phyloP scores from a whole-genome alignment of 108 stramenopile species.

The Poteriospumella lacustris region DNA sequence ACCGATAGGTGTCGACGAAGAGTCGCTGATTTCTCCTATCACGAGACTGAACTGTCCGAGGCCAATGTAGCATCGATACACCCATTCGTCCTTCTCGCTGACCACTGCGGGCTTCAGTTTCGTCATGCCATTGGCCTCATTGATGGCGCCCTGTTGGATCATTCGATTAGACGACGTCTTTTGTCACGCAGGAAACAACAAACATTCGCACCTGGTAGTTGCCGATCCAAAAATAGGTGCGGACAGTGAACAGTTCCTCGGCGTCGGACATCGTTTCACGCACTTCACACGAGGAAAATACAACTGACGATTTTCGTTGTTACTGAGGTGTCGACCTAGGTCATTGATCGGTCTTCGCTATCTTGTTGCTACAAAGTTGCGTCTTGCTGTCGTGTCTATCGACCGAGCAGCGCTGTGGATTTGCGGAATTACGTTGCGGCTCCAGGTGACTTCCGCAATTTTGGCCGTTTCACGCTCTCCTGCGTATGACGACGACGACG shows the following conservation, averaged over 20 bases:
- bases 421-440: no score
- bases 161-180: not conserved
- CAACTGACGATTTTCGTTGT: no score
- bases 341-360: no score
- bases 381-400: no score
- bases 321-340: no score
- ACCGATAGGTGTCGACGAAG: not conserved
- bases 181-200: slow-evolving; percentile 53
- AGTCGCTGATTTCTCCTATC: slow-evolving; percentile 56
- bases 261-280: slow-evolving; percentile 94
- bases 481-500: no score
- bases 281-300: no score
- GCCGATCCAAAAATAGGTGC: slow-evolving; percentile 93
- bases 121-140: slow-evolving; percentile 21
- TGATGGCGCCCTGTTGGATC: slow-evolving; percentile 32
- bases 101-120: slow-evolving; percentile 10
- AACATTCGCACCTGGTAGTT: slow-evolving; percentile 75
- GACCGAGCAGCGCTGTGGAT: no score
- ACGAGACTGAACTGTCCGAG: slow-evolving; percentile 76
- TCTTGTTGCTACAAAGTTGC: no score
- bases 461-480: no score
- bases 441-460: no score
- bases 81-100: slow-evolving; percentile 80
- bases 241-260: slow-evolving; percentile 95
- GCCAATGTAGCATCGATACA: slow-evolving; percentile 72